Evolutionary conservation across 2,329 filamentous ascomycete species (phyloP), one percentile per base, ranked within the genome.

Genomic region (Reticulascus tulasneorum): DNA sequence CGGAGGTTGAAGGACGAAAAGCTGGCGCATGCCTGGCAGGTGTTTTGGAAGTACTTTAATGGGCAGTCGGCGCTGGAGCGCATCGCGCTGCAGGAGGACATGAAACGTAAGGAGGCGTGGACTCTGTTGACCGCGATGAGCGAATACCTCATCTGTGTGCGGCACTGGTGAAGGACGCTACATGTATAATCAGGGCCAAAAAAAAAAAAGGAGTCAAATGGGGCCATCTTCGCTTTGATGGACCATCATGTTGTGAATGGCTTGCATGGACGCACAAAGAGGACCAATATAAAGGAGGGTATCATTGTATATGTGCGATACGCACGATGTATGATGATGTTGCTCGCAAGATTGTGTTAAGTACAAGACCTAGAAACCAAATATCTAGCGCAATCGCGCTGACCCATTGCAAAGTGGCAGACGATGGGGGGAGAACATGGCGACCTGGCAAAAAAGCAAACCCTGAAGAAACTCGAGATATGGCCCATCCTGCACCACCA

Each of bases 21-120:
- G 40, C 60, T 86, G 11, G 71, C 77, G 26, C 73, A 78, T 38
- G 73, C 77, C 30, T 94, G 89, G 84, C 76, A 79, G 3, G 67
- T 74, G 28, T 79, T 95, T 49, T 75, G 82, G 51, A 87, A 85
- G 58, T 93, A 96, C 59, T 87, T 97, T 50, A 90, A 97, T 57
- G 93, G 93, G 1, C 76, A 74, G 38, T 82, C 84, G 53, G 83
- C 90, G 3, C 69, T 97, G 41, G 93, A 98, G 64, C 82, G 90
- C 49, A 84, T 98, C 47, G 79, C 85, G 2, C 67, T 93, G n/a
- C 75, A 84, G 38, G 88, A 96, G 62, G 85, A 86, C 6, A 75
- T 94, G 65, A 94, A 93, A 67, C 73, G 88, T 38, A 94, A 91
- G 63, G 82, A 86, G 48, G 73, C 88, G 11, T 89, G 85, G 68